Base-by-base conservation (phyloP, 192 early-diverging fungal species). In the Coemansia sp. region DNA sequence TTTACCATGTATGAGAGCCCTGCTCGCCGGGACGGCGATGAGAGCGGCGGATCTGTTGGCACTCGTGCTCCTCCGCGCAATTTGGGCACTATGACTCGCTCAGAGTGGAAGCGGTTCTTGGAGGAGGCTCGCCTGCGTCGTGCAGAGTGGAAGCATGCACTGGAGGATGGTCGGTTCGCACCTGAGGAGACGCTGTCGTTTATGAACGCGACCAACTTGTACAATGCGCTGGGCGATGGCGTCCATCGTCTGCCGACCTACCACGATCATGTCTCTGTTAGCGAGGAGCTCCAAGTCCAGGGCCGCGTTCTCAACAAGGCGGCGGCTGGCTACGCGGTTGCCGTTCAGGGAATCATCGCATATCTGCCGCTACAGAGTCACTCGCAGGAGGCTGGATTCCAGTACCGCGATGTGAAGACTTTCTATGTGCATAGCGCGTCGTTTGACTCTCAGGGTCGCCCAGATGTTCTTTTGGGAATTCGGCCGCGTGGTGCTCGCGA, bases 401-500 rank as follows among this genome's bases (percentile, higher is more conserved):
- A 64, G 65, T 83, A 68, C 62, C 77, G 84, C 77, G 71, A 88
- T 68, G 65, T 84, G 76, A 73, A 81, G 72, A 75, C 72, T 57
- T 91, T 91, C 80, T 91, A 88, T 64, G 90, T 93, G 15, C 78
- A 86, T 55, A 86, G 82, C 36, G 90, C 89, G 5, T 73, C 49
- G 43, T 84, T 80, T 43, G 82, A 84, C 41, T 52, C 22, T 41
- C 74, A 71, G 74, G 82, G 82, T 15, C 70, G 71, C 12, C 82
- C 82, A 11, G 62, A 68, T 16, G 78, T 84, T 20, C 22, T 61
- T 15, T 64, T 83, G 20, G 70, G 73, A 2, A 27, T 62, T 11
- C 44, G 61, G 27, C 81, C 81, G 53, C 73, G 43, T 12, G 76
- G 76, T 40, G 7, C 66, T 20, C 69, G 73, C 36, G 76, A 74